These are phyloP conservation scores for Epichloe scottii DNA, from an alignment of 2,329 filamentous ascomycete species.

Conservation along the genomic window DNA sequence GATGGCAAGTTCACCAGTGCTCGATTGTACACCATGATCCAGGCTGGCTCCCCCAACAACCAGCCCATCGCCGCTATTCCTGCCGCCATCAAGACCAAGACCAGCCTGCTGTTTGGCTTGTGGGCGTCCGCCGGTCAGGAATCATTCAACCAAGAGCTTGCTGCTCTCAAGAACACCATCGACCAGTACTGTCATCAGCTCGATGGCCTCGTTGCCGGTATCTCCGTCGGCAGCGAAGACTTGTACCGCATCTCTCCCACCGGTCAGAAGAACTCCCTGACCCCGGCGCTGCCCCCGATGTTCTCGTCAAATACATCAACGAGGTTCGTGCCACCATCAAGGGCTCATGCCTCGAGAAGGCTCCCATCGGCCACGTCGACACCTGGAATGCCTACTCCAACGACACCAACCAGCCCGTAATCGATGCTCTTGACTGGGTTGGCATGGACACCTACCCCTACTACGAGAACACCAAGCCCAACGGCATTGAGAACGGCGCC, in stretches of 20 bases:
- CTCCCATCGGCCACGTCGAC: slow-evolving; percentile 70
- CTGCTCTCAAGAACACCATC: slow-evolving; percentile 59
- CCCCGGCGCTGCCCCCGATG: slow-evolving; percentile 48
- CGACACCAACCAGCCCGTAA: slow-evolving; percentile 55
- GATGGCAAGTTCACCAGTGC: slow-evolving; percentile 52
- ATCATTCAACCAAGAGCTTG: slow-evolving; percentile 58
- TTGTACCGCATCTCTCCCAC: slow-evolving; percentile 67
- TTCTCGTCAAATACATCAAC: slow-evolving; percentile 57
- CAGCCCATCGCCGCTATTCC: slow-evolving; percentile 61
- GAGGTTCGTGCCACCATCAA: slow-evolving; percentile 52
- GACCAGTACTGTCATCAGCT: slow-evolving; percentile 54
- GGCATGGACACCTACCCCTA: slow-evolving; percentile 81
- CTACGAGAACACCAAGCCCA: slow-evolving; percentile 59
- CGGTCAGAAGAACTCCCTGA: slow-evolving; percentile 52
- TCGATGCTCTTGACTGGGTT: slow-evolving; percentile 61
- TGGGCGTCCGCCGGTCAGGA: slow-evolving; percentile 62
- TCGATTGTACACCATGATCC: slow-evolving; percentile 65
- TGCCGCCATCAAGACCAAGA: slow-evolving; percentile 71
- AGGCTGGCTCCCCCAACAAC: slow-evolving; percentile 52
- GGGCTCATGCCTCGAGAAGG: slow-evolving; percentile 44
- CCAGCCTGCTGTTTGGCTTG: slow-evolving; percentile 66
- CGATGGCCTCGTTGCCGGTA: slow-evolving; percentile 58
- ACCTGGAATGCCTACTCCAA: slow-evolving; percentile 78
- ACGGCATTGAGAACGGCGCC: slow-evolving; percentile 52
- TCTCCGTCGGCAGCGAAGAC: slow-evolving; percentile 80